These are phyloP conservation scores for Phlebopus sp. DNA, from an alignment of 1,284 basidiomycete genomes.

Conservation along the genomic window DNA sequence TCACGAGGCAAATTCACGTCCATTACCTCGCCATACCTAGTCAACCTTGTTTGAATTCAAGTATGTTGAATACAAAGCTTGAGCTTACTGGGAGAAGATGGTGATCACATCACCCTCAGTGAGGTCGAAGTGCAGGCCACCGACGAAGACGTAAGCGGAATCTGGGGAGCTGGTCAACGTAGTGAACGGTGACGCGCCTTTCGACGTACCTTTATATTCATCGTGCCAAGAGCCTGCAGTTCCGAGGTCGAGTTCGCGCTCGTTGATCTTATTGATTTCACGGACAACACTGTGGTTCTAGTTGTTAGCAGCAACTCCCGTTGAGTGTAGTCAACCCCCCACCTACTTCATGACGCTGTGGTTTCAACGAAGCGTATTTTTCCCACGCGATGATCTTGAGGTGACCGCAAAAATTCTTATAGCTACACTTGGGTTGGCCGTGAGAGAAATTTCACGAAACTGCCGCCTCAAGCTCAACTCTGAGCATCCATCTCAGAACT, in stretches of 20 bases:
- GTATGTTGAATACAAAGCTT: background rate
- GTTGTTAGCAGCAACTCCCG: slow-evolving; percentile 13
- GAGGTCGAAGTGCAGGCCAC: slow-evolving; percentile 81
- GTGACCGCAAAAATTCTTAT: slow-evolving; percentile 18
- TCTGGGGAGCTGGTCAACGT: slow-evolving; percentile 44
- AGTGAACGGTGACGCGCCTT: background rate
- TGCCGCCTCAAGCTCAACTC: too few species aligned
- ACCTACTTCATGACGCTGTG: slow-evolving; percentile 64
- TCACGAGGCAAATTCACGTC: slow-evolving; percentile 94
- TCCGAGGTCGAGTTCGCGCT: slow-evolving; percentile 86
- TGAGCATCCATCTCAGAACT: too few species aligned
- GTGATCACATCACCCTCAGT: slow-evolving; percentile 98
- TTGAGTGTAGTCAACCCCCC: slow-evolving; percentile 2
- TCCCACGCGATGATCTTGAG: slow-evolving; percentile 38
- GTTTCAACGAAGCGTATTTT: slow-evolving; percentile 33
- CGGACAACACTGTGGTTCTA: slow-evolving; percentile 69
- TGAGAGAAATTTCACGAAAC: too few species aligned
- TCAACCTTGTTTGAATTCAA: slow-evolving; percentile 6
- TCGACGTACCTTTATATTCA: slow-evolving; percentile 76
- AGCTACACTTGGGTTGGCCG: too few species aligned
- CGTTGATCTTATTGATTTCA: slow-evolving; percentile 93
- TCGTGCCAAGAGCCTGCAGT: slow-evolving; percentile 89
- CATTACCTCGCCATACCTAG: slow-evolving; percentile 91
- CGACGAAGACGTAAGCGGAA: slow-evolving; percentile 93
- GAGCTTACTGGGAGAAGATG: slow-evolving; percentile 93